Base-by-base conservation (phyloP, 768 basidiomycete species). In the Leccinum arenicola region DNA sequence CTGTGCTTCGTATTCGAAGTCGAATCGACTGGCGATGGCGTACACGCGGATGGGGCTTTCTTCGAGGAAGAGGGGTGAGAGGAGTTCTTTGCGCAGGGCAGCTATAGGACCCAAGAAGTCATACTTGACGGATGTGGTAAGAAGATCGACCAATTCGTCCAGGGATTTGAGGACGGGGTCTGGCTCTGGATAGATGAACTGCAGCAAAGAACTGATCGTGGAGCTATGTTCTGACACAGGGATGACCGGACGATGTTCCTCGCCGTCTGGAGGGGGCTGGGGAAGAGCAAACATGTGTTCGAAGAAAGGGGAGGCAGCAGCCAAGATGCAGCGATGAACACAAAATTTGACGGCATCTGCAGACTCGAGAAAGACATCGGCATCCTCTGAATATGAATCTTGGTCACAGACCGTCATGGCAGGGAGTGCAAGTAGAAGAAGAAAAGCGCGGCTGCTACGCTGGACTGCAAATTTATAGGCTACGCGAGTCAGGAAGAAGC, bases 251-350 rank as follows among this genome's bases (percentile, higher is more conserved):
- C 71, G 67, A 15, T 62, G 60, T 17, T 66, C 66, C 43, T 72
- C 63, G 36, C 48, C 33, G 48, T 68, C 64, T 57, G 71, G 49
- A 45, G 64, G 60, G 11, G 78, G 73, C 61, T 88, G 87, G 5
- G 88, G 86, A 17, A 89, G 74, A 21, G 82, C 70, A 66, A 91
- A 86, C 85, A 89, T 84, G 56, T 86, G 81, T 54, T 72, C 68
- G 71, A 90, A 91, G 73, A 90, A 86, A 2, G 84, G 78, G 6
- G 89, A 90, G 1, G 86, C 84, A 5, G 78, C 75, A 11, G 82
- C 74, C 51, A 91, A 80, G 60, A 91, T 80, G 69, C 79, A 82
- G 60, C 78, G 77, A 71, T 88, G 88, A 33, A 84, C 81, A 45
- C 75, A 79, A 66, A 89, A 88, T 63, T 83, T 78, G 53, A 78